These are phyloP conservation scores for Lodderomyces metapsilosis DNA, from an alignment of 1,139 yeast genomes.

Conservation along the genomic window DNA sequence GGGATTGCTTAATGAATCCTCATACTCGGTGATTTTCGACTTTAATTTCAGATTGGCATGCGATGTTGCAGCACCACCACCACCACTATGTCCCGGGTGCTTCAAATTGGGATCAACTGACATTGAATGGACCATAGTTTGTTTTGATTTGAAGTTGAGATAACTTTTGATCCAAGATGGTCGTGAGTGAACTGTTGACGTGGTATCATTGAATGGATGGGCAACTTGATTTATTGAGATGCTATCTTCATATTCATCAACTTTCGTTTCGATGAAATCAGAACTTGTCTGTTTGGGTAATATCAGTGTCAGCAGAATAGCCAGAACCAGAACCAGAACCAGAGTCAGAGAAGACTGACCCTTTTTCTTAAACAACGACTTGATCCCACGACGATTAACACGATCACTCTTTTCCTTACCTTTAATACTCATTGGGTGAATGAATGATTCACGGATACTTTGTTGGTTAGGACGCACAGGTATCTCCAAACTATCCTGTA, in stretches of 20 bases:
- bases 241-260: too few relatives aligned
- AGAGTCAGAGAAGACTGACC: neutral
- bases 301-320: too few relatives aligned
- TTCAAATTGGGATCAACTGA: neutral
- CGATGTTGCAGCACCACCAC: too few relatives aligned
- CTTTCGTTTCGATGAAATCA: too few relatives aligned
- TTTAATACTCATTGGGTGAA: neutral
- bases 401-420: neutral
- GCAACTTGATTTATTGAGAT: neutral
- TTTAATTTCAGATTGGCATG: slow-evolving; percentile 6
- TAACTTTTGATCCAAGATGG: slow-evolving; percentile 21
- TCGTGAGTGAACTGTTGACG: slow-evolving; percentile 12
- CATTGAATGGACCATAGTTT: neutral
- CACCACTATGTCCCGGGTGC: slow-evolving; percentile 4
- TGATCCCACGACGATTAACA: neutral
- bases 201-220: too few relatives aligned
- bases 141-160: slow-evolving; percentile 7
- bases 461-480: slow-evolving; percentile 13
- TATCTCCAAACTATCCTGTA: slow-evolving; percentile 14
- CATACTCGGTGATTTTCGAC: slow-evolving; percentile 24
- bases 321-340: too few relatives aligned
- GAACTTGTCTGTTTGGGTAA: too few relatives aligned
- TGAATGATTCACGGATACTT: slow-evolving; percentile 13
- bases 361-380: neutral
- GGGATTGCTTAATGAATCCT: slow-evolving; percentile 23